phyloP scores from a whole-genome alignment of 192 early-diverging fungal genomes.

The Piromyces finnis region DNA sequence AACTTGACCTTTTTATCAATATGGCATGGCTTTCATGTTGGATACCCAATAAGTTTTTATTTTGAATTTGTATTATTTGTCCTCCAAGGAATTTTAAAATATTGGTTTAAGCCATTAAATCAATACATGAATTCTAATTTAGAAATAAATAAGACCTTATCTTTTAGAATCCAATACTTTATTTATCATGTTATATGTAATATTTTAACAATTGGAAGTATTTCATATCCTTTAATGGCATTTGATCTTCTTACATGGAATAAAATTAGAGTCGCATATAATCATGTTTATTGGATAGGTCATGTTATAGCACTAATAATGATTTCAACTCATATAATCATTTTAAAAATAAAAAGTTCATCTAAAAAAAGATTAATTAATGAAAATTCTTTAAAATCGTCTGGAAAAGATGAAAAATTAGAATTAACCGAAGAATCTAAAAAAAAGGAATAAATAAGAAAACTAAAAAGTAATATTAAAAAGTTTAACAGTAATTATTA shows the following conservation, averaged over 20 bases:
- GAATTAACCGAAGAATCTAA: no score
- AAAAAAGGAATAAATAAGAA: no score
- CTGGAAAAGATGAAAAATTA: no score
- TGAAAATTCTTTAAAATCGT: neutral
- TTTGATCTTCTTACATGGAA: neutral
- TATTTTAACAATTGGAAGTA: neutral
- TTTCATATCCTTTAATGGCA: neutral
- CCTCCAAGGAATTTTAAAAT: neutral
- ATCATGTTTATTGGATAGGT: neutral
- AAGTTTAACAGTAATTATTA: no score
- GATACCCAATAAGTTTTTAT: constrained; percentile 34
- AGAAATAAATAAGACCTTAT: neutral
- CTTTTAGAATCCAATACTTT: neutral
- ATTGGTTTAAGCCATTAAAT: neutral
- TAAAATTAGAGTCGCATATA: neutral
- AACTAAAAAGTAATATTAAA: no score
- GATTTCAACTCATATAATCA: neutral
- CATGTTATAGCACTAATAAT: neutral
- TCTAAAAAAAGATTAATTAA: neutral
- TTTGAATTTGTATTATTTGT: constrained; percentile 23
- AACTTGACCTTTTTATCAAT: constrained; percentile 32
- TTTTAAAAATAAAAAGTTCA: neutral
- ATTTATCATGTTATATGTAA: neutral
- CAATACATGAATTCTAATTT: neutral
- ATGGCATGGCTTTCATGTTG: constrained; percentile 39